Base-by-base conservation (phyloP, 1,284 basidiomycete species). In the Trichosporon faecale region DNA sequence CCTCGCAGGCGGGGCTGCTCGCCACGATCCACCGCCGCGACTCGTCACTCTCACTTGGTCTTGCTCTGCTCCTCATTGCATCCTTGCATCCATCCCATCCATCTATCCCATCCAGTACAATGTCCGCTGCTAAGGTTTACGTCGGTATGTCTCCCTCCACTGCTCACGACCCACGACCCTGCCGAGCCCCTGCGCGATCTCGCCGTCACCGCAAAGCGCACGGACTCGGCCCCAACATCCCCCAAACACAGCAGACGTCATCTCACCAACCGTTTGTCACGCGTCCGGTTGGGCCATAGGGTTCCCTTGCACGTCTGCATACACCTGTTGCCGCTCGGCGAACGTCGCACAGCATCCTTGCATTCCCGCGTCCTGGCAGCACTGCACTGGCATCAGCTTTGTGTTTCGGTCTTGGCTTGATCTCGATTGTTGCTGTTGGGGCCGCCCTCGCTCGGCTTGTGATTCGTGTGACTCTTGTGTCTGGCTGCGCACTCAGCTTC, bases 111-210 rank as follows among this genome's bases (percentile, higher is more conserved):
- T 31, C 64, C 63, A 72, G n/a, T 18, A 52, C 65, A 66, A 74
- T 72, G 70, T 72, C 73, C 29, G 73, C 73, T 69, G 70, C 73
- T 31, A 74, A 74, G 69, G 73, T 74, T 70, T 74, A 74, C 66
- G 73, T 74, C 69, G 73, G 73, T 74, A 67, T 67, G 73, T 74
- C 18, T 37, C 55, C 18, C 18, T 21, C 49, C 57, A 63, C n/a
- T 25, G 27, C 29, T 61, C 57, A n/a, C 57, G 29, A 61, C 57
- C 57, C 27, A 9, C 57, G 57, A 61, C 57, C 57, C 57, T 61
- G 18, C 57, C 57, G 57, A 18, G 57, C 57, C 27, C 57, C 18
- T 61, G 67, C 12, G 33, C 23, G 12, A 37, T 8, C 12, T 46
- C 21, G 35, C 23, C 63, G 29, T 23, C 67, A 21, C 16, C 65